Evolutionary conservation across 768 basidiomycete species (phyloP).

Genomic region (Pholiota microspora): DNA sequence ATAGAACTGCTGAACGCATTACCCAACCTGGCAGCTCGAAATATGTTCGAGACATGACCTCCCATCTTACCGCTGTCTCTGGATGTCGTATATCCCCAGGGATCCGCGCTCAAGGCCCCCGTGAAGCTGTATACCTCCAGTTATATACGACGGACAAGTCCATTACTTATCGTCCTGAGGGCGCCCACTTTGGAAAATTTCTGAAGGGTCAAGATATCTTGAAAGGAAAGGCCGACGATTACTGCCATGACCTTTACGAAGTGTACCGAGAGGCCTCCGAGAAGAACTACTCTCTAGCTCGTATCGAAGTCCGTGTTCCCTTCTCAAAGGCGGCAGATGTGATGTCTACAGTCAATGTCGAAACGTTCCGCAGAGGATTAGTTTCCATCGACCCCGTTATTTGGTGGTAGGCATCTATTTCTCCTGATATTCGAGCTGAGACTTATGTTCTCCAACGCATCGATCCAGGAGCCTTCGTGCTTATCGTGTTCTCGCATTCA

Average conservation of each 20-base stretch:
- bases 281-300: conserved; percentile 18
- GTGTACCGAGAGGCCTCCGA: conserved; percentile 20
- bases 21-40: conserved; percentile 19
- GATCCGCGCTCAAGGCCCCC: conserved; percentile 7
- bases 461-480: conserved; percentile 24
- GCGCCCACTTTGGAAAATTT: conserved; percentile 3
- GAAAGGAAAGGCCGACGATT: conserved; percentile 1
- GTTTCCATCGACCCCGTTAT: conserved; percentile 8
- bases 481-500: conserved; percentile 18
- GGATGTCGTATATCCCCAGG: conserved; percentile 25
- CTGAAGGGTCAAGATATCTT: conserved; percentile 1
- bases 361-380: conserved; percentile 3
- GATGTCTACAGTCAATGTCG: conserved; percentile 1
- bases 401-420: conserved; percentile 7
- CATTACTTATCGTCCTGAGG: conserved; percentile 19
- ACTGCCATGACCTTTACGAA: conserved; percentile 13
- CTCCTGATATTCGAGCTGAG: too few species aligned
- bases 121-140: conserved; percentile 21
- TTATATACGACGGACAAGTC: conserved; percentile 29
- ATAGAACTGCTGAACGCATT: conserved; percentile 16
- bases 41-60: conserved; percentile 24
- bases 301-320: conserved; percentile 28
- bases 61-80: conserved; percentile 22
- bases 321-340: conserved; percentile 2
- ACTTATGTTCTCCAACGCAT: background rate